Base-by-base conservation (phyloP, 306 rosid species). In the Delonix regia region DNA sequence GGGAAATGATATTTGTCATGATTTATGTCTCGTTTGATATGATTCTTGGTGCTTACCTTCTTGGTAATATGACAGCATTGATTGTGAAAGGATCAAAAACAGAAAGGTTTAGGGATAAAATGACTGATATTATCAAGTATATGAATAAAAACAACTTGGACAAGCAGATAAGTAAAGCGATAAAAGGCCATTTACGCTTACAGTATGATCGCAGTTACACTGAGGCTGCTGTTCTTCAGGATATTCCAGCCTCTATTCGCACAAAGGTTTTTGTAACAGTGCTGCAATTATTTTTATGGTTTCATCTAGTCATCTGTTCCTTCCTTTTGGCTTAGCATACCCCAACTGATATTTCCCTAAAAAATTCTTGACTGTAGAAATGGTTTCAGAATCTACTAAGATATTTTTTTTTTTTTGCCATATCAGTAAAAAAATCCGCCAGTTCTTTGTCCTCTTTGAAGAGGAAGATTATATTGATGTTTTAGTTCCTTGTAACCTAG, bases 1-100 rank as follows among this genome's bases (percentile, higher is more conserved):
- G 96, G 80, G 96, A 90, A 63, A 90, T 90, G 96, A 90, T 90
- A 80, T 90, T 88, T 80, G 72, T 90, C 65, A 90, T 90, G 93
- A 6, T 87, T 65, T 90, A 88, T 80, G 89, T 88, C 42, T 90
- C 96, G 21, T 79, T 90, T 45, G 96, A 90, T 82, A 90, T 90
- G 92, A 83, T 88, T 85, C 92, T 90, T 4, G 92, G 89, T 24
- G 91, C 91, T 60, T 90, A 90, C 79, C 78, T 90, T 71, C 82
- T 88, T 22, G 96, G 96, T 78, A 90, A 90, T 52, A 90, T 90
- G 49, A 69, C 92, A 8, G 92, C 96, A 3, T 51, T 90, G 78
- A 81, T 90, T 33, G 96, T 90, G 56, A 90, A 82, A 75, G 96
- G 96, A 67, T 88, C 92, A 7, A 90, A 83, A 57, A 90, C 93